A percentile compares a stretch with the other conserved stretches of the same genome.
Conservation (phyloP, 148 eudicot species). For the Vaccinium myrtillus region DNA sequence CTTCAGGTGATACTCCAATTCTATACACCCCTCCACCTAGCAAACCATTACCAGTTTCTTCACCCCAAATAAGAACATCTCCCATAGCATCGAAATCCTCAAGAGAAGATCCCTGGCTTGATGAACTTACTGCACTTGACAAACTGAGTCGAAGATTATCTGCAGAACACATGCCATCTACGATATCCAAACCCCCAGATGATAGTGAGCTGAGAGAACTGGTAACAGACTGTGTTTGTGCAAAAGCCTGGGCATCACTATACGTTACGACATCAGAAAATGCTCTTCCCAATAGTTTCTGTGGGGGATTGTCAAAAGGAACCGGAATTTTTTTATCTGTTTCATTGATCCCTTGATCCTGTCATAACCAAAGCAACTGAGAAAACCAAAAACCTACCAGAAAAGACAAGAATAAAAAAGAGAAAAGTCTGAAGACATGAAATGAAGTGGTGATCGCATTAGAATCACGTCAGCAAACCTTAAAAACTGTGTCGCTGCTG, state of each 20-base stretch:
- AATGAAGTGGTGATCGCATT: background rate
- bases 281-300: conserved; percentile 53
- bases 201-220: conserved; percentile 43
- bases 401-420: background rate
- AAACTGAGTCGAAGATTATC: conserved; percentile 62
- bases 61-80: conserved; percentile 75
- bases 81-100: conserved; percentile 56
- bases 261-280: conserved; percentile 53
- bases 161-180: conserved; percentile 35
- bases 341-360: conserved; percentile 21
- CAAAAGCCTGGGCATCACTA: conserved; percentile 29
- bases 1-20: conserved; percentile 30
- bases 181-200: conserved; percentile 45
- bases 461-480: conserved; percentile 36
- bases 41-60: conserved; percentile 53
- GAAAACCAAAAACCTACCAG: conserved; percentile 21
- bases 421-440: background rate
- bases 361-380: conserved; percentile 13
- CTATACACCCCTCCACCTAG: conserved; percentile 48
- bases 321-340: background rate
- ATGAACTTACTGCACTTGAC: conserved; percentile 69
- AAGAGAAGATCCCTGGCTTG: conserved; percentile 63
- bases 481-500: conserved; percentile 42
- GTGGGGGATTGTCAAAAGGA: conserved; percentile 41
- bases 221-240: conserved; percentile 38